These are phyloP conservation scores for Trichoderma koningii DNA, from an alignment of 2,329 filamentous ascomycete genomes.

Conservation along the genomic window DNA sequence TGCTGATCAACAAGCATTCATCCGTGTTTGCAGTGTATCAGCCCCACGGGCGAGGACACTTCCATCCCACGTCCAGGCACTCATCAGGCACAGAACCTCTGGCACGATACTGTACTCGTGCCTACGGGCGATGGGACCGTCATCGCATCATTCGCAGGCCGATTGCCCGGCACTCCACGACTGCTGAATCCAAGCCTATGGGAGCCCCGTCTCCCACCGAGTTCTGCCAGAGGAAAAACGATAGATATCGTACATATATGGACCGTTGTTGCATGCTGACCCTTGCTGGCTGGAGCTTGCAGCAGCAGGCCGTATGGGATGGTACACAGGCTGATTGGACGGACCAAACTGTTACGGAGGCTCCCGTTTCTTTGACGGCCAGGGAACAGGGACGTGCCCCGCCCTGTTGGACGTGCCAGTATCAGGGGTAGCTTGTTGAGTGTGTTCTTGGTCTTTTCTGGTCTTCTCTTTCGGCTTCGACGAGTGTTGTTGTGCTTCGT, in stretches of 20 bases:
- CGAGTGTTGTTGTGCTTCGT: too few species aligned
- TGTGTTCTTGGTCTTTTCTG: background rate
- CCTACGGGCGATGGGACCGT: constrained; percentile 1
- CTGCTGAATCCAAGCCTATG: constrained; percentile 9
- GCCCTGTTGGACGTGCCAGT: background rate
- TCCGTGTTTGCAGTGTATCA: constrained; percentile 1
- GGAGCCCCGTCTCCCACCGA: constrained; percentile 19
- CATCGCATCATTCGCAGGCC: constrained; percentile 15
- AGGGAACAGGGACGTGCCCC: too few species aligned
- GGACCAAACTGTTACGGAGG: constrained; percentile 19
- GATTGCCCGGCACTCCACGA: background rate
- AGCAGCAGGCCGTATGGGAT: constrained; percentile 16
- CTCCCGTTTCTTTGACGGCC: constrained; percentile 6
- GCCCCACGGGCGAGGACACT: background rate
- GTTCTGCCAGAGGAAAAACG: constrained; percentile 7
- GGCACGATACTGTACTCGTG: constrained; percentile 2
- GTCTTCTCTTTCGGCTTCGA: background rate
- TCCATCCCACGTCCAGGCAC: constrained; percentile 4
- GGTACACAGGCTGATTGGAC: constrained; percentile 24
- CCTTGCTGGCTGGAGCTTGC: constrained; percentile 10
- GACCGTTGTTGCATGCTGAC: background rate
- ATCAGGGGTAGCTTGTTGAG: background rate
- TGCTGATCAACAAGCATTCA: background rate
- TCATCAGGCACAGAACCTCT: constrained; percentile 9
- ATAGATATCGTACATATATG: background rate